phyloP scores from a whole-genome alignment of 495 filamentous ascomycete genomes.

The Aspergillus kassunensis region DNA sequence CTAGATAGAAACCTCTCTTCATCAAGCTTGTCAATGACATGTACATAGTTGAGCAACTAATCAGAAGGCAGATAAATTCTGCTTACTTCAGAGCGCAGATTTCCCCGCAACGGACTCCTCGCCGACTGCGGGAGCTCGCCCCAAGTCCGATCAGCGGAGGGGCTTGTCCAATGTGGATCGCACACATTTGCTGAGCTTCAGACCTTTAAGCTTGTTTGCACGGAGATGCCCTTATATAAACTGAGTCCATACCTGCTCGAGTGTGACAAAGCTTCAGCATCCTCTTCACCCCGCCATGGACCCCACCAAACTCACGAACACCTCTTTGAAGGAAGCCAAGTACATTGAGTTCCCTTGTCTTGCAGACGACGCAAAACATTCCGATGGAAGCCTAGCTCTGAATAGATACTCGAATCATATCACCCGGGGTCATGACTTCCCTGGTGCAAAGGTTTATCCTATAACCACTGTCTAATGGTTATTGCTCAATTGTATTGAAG shows the following conservation, averaged over 20 bases:
- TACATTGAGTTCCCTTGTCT: conserved; percentile 61
- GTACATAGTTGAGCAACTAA: background rate
- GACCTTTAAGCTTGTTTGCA: background rate
- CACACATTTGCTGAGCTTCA: conserved; percentile 5
- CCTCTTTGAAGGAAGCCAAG: conserved; percentile 41
- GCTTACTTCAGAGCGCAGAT: background rate
- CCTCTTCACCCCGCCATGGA: conserved; percentile 21
- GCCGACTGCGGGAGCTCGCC: conserved; percentile 21
- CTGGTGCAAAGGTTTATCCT: conserved; percentile 72
- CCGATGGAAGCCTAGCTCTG: conserved; percentile 59
- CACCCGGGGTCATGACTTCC: conserved; percentile 84
- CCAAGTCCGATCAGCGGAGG: conserved; percentile 37
- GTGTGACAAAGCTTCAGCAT: background rate
- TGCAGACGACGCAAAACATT: conserved; percentile 50
- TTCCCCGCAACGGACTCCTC: conserved; percentile 25
- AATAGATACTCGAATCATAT: conserved; percentile 71
- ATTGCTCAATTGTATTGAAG: background rate
- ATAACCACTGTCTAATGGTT: background rate
- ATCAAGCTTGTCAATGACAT: background rate
- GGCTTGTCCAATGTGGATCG: conserved; percentile 24
- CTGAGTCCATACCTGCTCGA: background rate
- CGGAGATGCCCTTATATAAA: background rate
- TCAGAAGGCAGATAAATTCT: background rate
- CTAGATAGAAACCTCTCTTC: no score
- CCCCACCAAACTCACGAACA: conserved; percentile 18